phyloP scores from a whole-genome alignment of 2,329 filamentous ascomycete species.

The Chlorencoelia australis region DNA sequence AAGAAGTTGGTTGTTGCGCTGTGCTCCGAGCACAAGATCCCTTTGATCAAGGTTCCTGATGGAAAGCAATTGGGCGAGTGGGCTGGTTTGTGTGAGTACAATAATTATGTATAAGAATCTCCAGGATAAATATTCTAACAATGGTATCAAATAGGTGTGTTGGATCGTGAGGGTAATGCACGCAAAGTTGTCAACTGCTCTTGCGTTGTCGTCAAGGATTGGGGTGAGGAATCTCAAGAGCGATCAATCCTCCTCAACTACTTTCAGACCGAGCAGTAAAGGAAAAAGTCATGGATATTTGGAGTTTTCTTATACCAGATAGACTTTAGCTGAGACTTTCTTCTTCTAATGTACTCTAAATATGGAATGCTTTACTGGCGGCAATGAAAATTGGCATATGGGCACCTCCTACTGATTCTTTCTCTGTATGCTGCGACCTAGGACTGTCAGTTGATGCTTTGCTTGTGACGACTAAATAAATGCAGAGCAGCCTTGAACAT shows the following conservation, averaged over 20 bases:
- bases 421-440: no score
- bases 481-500: no score
- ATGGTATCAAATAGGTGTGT: slow-evolving; percentile 62
- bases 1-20: slow-evolving; percentile 99
- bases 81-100: slow-evolving; percentile 95
- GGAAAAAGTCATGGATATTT: slow-evolving; percentile 13
- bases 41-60: slow-evolving; percentile 98
- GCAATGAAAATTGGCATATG: slow-evolving; percentile 26
- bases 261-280: slow-evolving; percentile 87
- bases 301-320: slow-evolving; percentile 24
- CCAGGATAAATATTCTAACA: no score
- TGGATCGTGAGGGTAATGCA: slow-evolving; percentile 98
- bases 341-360: slow-evolving; percentile 26
- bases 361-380: slow-evolving; percentile 23
- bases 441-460: no score
- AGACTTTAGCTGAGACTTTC: slow-evolving; percentile 20
- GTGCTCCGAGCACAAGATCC: slow-evolving; percentile 99
- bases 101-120: no score
- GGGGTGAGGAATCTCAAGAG: slow-evolving; percentile 99
- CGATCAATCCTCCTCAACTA: slow-evolving; percentile 99
- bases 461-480: no score
- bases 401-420: slow-evolving; percentile 5
- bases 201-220: slow-evolving; percentile 98
- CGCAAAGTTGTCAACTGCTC: slow-evolving; percentile 99
- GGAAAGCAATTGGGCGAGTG: slow-evolving; percentile 99